phyloP scores from a whole-genome alignment of 306 rosid species.

The Lagenaria siceraria region DNA sequence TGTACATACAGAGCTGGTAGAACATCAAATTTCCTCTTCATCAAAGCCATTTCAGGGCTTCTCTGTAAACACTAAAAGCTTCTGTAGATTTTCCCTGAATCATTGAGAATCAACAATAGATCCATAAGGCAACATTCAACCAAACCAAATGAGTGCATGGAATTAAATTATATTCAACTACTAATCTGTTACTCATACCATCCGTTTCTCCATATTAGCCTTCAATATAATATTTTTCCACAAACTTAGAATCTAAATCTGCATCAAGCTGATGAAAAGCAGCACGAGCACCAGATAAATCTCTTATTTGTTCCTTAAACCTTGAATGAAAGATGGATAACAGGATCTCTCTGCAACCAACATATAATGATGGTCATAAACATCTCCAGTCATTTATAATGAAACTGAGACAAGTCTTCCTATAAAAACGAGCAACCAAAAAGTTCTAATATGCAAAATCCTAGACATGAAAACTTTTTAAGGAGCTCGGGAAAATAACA shows the following conservation, averaged over 20 bases:
- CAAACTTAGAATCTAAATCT: slow-evolving; percentile 47
- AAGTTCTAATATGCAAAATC: slow-evolving; percentile 17
- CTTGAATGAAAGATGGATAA: slow-evolving; percentile 71
- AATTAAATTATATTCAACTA: background rate
- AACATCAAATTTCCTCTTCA: slow-evolving; percentile 29
- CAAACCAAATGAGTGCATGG: slow-evolving; percentile 6
- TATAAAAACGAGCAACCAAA: slow-evolving; percentile 20
- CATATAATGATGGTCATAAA: slow-evolving; percentile 37
- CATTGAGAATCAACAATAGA: background rate
- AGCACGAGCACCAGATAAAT: slow-evolving; percentile 53
- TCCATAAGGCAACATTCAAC: background rate
- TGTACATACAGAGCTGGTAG: slow-evolving; percentile 59
- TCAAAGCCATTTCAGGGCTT: slow-evolving; percentile 52
- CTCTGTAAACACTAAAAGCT: slow-evolving; percentile 55
- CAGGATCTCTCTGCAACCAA: slow-evolving; percentile 65
- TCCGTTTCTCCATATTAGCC: slow-evolving; percentile 89
- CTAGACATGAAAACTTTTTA: background rate
- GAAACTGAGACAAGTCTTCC: slow-evolving; percentile 33
- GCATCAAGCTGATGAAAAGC: slow-evolving; percentile 40
- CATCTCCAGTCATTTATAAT: slow-evolving; percentile 40
- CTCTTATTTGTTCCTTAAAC: slow-evolving; percentile 82
- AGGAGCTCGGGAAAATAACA: background rate
- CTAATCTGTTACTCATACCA: slow-evolving; percentile 30
- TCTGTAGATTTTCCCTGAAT: slow-evolving; percentile 64
- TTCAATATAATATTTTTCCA: slow-evolving; percentile 46